A percentile compares a stretch with the other conserved stretches of the same genome.
phyloP scores from a whole-genome alignment of 352 stramenopile genomes.

The Globisporangium parvum region DNA sequence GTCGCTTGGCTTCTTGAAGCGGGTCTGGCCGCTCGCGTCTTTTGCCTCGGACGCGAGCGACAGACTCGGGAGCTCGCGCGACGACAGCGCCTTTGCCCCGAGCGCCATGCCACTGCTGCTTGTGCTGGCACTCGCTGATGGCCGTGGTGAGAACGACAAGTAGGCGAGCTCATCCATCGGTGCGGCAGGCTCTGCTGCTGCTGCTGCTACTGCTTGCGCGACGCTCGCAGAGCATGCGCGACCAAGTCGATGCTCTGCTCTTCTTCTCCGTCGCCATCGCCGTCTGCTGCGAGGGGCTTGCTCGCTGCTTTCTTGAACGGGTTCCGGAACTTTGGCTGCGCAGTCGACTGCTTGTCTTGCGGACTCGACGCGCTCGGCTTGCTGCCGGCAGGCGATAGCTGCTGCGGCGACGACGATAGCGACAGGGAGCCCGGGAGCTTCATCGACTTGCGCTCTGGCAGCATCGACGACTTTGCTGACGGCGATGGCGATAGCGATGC shows the following conservation, averaged over 20 bases:
- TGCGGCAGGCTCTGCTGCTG: too few species aligned
- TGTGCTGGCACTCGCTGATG: neutral
- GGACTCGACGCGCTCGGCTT: neutral
- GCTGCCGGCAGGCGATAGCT: neutral
- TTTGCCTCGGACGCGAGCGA: constrained; percentile 6
- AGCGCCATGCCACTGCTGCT: neutral
- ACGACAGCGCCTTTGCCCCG: neutral
- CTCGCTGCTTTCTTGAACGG: constrained; percentile 7
- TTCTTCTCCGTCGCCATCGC: neutral
- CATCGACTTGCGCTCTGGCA: constrained; percentile 5
- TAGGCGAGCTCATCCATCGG: constrained; percentile 7
- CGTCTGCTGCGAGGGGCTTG: neutral
- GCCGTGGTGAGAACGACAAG: constrained; percentile 9
- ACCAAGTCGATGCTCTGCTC: constrained; percentile 4
- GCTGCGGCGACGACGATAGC: neutral
- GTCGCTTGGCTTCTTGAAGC: neutral
- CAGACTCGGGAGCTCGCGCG: constrained; percentile 7
- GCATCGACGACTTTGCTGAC: neutral
- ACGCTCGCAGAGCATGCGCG: too few species aligned
- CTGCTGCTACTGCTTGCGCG: too few species aligned
- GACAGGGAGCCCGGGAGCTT: too few species aligned
- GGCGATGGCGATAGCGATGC: neutral
- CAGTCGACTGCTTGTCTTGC: neutral
- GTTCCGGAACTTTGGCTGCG: constrained; percentile 10
- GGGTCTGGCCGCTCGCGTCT: neutral